These are phyloP conservation scores for Scutellaria barbata DNA, from an alignment of 257 asterid species.

Conservation along the genomic window DNA sequence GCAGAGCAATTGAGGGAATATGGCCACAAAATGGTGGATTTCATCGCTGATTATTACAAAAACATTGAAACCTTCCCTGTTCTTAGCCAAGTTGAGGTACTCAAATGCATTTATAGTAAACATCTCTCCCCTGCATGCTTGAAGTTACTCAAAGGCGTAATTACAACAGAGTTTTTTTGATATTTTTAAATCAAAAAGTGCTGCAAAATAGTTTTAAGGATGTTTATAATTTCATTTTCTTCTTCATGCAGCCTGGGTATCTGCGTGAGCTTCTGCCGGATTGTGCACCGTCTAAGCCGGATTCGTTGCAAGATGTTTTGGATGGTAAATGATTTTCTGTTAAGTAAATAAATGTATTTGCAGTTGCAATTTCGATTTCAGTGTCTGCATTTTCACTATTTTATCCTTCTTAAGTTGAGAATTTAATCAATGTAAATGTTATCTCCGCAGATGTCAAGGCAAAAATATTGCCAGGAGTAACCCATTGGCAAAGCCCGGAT, in stretches of 20 bases:
- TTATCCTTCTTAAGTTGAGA: background rate
- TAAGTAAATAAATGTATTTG: background rate
- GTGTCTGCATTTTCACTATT: background rate
- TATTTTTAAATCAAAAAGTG: too few species aligned
- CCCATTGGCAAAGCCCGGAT: slow-evolving; percentile 98
- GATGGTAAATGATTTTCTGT: slow-evolving; percentile 49
- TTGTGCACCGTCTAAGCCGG: slow-evolving; percentile 78
- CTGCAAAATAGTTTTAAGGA: too few species aligned
- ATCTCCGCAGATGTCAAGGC: slow-evolving; percentile 61
- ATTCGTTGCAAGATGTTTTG: slow-evolving; percentile 74
- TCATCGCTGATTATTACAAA: slow-evolving; percentile 93
- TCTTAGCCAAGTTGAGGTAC: slow-evolving; percentile 96
- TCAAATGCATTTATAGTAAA: background rate
- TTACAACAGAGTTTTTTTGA: background rate
- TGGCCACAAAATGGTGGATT: slow-evolving; percentile 94
- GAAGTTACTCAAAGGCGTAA: too few species aligned
- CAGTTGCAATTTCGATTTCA: background rate
- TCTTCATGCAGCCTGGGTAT: slow-evolving; percentile 82
- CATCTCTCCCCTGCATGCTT: too few species aligned
- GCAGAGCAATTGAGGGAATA: slow-evolving; percentile 83
- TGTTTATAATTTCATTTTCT: background rate
- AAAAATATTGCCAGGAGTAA: slow-evolving; percentile 91
- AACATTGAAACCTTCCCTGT: slow-evolving; percentile 80
- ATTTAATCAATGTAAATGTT: background rate
- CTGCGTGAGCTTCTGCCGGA: slow-evolving; percentile 84